A percentile compares a stretch with the other conserved stretches of the same genome.
phyloP scores from a whole-genome alignment of 495 filamentous ascomycete species.

The Gamarada debralockiae region DNA sequence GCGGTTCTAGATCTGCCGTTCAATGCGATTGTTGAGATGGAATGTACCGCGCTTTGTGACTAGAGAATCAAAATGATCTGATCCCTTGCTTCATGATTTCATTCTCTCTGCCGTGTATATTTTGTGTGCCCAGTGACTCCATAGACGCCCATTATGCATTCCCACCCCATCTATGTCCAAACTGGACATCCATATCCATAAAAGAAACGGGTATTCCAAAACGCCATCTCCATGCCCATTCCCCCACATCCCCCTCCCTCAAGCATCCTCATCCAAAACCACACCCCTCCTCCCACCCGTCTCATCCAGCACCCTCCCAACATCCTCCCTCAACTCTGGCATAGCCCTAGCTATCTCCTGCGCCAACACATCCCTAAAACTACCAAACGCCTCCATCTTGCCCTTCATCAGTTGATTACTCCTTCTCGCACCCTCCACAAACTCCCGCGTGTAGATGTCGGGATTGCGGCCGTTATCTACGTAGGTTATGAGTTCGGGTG shows the following conservation, averaged over 20 bases:
- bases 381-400: constrained; percentile 73
- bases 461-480: constrained; percentile 92
- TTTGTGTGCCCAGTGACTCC: too few species aligned
- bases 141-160: too few species aligned
- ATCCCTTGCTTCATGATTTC: too few species aligned
- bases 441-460: constrained; percentile 97
- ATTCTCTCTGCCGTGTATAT: too few species aligned
- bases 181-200: too few species aligned
- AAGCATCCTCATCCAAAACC: not conserved
- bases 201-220: too few species aligned
- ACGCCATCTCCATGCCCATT: not conserved
- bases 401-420: constrained; percentile 83
- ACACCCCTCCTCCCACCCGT: constrained; percentile 27
- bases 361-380: constrained; percentile 78
- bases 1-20: not conserved
- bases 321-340: constrained; percentile 71
- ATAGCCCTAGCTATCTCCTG: constrained; percentile 72
- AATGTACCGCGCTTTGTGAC: not conserved
- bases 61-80: too few species aligned
- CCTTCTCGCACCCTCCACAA: constrained; percentile 84
- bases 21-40: not conserved
- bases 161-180: too few species aligned
- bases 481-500: constrained; percentile 89
- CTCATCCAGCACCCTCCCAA: constrained; percentile 53
- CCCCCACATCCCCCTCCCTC: not conserved